phyloP scores from a whole-genome alignment of 257 asterid genomes.

The Misopates orontium region DNA sequence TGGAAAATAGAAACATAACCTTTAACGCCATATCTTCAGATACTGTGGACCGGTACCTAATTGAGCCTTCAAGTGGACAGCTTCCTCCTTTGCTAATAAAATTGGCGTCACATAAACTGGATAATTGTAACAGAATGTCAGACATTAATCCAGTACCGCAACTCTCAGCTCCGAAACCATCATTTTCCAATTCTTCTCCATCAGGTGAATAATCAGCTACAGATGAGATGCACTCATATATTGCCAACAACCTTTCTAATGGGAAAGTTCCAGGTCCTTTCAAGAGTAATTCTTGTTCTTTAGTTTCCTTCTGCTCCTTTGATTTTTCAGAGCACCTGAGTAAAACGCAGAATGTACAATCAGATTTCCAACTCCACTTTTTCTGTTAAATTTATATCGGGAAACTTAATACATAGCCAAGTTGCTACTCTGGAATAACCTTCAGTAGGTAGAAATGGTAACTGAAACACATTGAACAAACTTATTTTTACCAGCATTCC shows the following conservation, averaged over 20 bases:
- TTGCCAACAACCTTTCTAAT: constrained; percentile 84
- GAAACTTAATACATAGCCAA: background rate
- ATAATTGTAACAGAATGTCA: constrained; percentile 81
- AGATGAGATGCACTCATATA: constrained; percentile 83
- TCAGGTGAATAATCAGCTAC: constrained; percentile 58
- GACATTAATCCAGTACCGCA: constrained; percentile 53
- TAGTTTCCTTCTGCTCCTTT: constrained; percentile 67
- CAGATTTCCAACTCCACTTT: background rate
- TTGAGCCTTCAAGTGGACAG: constrained; percentile 92
- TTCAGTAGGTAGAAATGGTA: constrained; percentile 7
- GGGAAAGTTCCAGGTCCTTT: constrained; percentile 98
- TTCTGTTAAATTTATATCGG: background rate
- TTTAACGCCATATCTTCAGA: constrained; percentile 81
- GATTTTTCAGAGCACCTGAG: constrained; percentile 81
- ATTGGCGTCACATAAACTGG: constrained; percentile 90
- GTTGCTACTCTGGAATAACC: constrained; percentile 10
- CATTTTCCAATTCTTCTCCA: constrained; percentile 52
- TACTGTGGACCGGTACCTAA: constrained; percentile 73
- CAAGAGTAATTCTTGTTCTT: constrained; percentile 78
- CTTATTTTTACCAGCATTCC: too few relatives aligned
- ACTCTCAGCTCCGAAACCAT: constrained; percentile 41
- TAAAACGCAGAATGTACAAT: constrained; percentile 2
- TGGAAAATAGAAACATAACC: constrained; percentile 46
- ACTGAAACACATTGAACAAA: background rate
- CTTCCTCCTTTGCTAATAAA: constrained; percentile 84